Conservation (phyloP, 2,329 filamentous ascomycete genomes). For the Fusarium sulawesiense region DNA sequence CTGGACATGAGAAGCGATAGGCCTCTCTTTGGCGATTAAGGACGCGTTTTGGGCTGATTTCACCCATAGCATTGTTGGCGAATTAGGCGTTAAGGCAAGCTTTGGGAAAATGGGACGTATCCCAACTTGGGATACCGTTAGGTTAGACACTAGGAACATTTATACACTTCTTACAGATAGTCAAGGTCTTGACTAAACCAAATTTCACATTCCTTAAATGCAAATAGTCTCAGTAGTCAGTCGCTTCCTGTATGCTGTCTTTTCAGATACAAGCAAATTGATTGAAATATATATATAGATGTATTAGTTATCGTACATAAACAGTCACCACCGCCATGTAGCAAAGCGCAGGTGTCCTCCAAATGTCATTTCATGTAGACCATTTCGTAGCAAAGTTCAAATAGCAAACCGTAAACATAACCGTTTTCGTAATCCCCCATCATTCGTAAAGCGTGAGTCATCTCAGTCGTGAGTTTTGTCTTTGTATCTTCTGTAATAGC, state of each 20-base stretch:
- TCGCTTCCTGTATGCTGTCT: slow-evolving; percentile 11
- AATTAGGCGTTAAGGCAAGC: slow-evolving; percentile 49
- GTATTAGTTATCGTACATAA: slow-evolving; percentile 36
- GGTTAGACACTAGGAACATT: slow-evolving; percentile 4
- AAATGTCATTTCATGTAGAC: slow-evolving; percentile 23
- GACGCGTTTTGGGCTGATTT: slow-evolving; percentile 32
- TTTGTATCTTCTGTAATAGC: slow-evolving; percentile 9
- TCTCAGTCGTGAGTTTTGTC: slow-evolving; percentile 44
- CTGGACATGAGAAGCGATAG: slow-evolving; percentile 56
- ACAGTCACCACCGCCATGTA: slow-evolving; percentile 19
- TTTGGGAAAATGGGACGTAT: slow-evolving; percentile 22
- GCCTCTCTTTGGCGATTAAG: slow-evolving; percentile 3
- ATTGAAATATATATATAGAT: slow-evolving; percentile 15
- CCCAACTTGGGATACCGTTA: slow-evolving; percentile 10
- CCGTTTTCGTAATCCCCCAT: slow-evolving; percentile 29
- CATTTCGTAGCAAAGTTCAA: slow-evolving; percentile 31
- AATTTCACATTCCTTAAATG: not conserved
- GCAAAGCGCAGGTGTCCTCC: slow-evolving; percentile 32
- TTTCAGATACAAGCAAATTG: slow-evolving; percentile 21
- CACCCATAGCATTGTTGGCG: slow-evolving; percentile 46
- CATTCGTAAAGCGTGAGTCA: slow-evolving; percentile 44
- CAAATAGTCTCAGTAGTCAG: not conserved
- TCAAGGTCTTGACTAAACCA: not conserved
- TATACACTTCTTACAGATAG: not conserved
- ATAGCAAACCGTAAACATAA: slow-evolving; percentile 32